Evolutionary conservation across 768 basidiomycete species (phyloP), one percentile per base, ranked within the genome.

Genomic region (Gloeostereum incarnatum): DNA sequence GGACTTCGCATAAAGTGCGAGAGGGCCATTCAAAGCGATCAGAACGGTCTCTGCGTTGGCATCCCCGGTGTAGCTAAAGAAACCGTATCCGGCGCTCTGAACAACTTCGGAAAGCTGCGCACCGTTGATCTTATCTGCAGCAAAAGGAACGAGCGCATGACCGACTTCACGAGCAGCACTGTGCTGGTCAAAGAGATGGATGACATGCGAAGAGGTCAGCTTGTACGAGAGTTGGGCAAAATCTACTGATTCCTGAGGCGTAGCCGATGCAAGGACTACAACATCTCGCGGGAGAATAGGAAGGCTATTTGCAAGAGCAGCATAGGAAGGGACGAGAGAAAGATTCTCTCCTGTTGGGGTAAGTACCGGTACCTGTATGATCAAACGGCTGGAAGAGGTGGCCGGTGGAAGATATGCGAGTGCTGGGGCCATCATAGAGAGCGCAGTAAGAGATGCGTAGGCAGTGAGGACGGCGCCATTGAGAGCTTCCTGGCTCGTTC

Each of bases 181-280:
- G 52, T 86, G 71, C 49, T 94, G 87, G 58, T 98, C 92, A 53
- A 98, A 92, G 29, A 97, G 62, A 56, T 97, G 91, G 39, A 92
- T 70, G 40, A 87, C 78, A 57, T 94, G 88, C 29, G 63, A 71
- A 14, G 62, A 55, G 11, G 69, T 67, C 35, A 85, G 58, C 42
- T 66, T 69, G 64, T 92, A 92, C n/a, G 89, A 68, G 34, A 89
- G 67, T 19, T 73, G 51, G 2, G 91, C 75, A 39, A 90, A 73
- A 50, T 89, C 83, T 33, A 81, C 71, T 11, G 85, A 68, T 55
- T 96, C 89, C 46, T 85, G 81, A 1, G 90, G 78, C 3, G 85
- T 81, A 2, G 89, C 79, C 26, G 91, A 93, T 39, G 94, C 69
- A 35, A 96, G 60, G 29, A 96, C 68, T 11, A 79, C 69, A 38